Evolutionary conservation across 306 rosid species (phyloP).

Genomic region (Sophora flavescens): DNA sequence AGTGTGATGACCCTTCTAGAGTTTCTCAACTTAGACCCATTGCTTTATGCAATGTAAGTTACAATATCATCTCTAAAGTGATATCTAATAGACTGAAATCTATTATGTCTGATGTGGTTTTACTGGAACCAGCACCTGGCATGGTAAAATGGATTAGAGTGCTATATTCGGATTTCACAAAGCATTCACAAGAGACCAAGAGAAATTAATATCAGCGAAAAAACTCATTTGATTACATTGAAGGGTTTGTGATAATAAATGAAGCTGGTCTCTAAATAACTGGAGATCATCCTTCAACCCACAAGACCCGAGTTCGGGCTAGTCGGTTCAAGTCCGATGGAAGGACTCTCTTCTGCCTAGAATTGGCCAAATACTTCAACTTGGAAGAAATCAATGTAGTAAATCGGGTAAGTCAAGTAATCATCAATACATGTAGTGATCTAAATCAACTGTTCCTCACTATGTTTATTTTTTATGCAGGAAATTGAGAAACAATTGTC

Average conservation of each 20-base stretch:
- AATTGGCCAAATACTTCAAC: slow-evolving; percentile 84
- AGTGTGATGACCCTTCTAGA: too few relatives aligned
- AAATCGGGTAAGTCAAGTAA: slow-evolving; percentile 64
- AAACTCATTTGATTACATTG: slow-evolving; percentile 77
- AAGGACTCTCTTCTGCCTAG: slow-evolving; percentile 85
- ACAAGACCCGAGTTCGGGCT: slow-evolving; percentile 85
- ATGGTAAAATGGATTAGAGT: slow-evolving; percentile 79
- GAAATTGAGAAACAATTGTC: slow-evolving; percentile 64
- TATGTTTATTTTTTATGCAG: slow-evolving; percentile 52
- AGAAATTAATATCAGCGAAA: slow-evolving; percentile 68
- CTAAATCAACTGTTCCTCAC: slow-evolving; percentile 2
- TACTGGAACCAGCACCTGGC: slow-evolving; percentile 84
- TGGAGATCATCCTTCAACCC: slow-evolving; percentile 97
- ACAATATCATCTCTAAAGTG: too few relatives aligned
- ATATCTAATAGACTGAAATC: too few relatives aligned
- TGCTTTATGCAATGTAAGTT: too few relatives aligned
- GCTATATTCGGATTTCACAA: slow-evolving; percentile 59
- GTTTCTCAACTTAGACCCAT: too few relatives aligned
- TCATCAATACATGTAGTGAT: neutral
- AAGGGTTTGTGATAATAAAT: slow-evolving; percentile 94
- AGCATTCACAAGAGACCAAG: slow-evolving; percentile 83
- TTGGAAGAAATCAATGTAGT: slow-evolving; percentile 48
- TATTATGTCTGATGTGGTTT: too few relatives aligned
- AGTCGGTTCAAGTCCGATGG: slow-evolving; percentile 90
- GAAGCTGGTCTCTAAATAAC: slow-evolving; percentile 87